A percentile compares a stretch with the other conserved stretches of the same genome.
Conservation (phyloP, 2,329 filamentous ascomycete species). For the Pseudogymnoascus sp. region DNA sequence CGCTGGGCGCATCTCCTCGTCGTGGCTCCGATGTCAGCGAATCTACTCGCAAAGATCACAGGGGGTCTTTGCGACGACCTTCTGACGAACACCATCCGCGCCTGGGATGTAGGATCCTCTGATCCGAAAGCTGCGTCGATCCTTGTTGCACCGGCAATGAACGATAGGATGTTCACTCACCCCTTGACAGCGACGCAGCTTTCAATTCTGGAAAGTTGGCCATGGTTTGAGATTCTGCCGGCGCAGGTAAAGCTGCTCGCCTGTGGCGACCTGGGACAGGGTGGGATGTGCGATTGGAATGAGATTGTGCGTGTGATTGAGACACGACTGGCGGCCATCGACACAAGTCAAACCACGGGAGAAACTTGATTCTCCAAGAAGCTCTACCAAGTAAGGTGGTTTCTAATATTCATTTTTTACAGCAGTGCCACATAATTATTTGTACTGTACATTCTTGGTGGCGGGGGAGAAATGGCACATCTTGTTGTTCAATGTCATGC, state of each 20-base stretch:
- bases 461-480: background rate
- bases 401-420: background rate
- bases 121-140: slow-evolving; percentile 52
- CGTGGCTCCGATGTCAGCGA: slow-evolving; percentile 74
- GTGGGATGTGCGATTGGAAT: slow-evolving; percentile 76
- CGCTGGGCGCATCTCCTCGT: slow-evolving; percentile 75
- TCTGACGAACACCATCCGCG: slow-evolving; percentile 64
- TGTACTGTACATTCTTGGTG: background rate
- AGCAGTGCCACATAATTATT: background rate
- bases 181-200: slow-evolving; percentile 71
- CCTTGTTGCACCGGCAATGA: slow-evolving; percentile 76
- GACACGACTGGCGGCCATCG: background rate
- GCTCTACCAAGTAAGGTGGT: background rate
- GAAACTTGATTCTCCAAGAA: background rate
- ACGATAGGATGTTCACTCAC: slow-evolving; percentile 83
- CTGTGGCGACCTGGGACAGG: slow-evolving; percentile 48
- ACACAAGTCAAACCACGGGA: background rate
- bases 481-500: background rate
- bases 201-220: slow-evolving; percentile 66
- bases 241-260: slow-evolving; percentile 59
- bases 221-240: slow-evolving; percentile 64
- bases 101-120: slow-evolving; percentile 72
- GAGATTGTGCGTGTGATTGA: slow-evolving; percentile 63
- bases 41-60: slow-evolving; percentile 76
- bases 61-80: slow-evolving; percentile 72